Conservation (phyloP, 495 filamentous ascomycete genomes). For the Xylaria curta region DNA sequence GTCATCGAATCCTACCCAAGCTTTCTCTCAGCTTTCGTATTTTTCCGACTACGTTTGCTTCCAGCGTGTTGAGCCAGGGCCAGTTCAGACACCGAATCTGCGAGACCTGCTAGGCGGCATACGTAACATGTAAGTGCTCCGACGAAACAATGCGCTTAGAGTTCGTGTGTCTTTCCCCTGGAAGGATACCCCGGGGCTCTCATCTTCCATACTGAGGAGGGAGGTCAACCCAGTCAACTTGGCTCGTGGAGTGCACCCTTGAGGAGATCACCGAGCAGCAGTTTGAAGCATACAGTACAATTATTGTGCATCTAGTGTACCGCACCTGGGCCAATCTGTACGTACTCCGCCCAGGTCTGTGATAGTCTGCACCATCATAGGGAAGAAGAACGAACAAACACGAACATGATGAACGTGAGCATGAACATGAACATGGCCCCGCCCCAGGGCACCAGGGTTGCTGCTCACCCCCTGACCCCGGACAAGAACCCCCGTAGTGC, state of each 20-base stretch:
- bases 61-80: not conserved
- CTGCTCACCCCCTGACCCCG: not conserved
- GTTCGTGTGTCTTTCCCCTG: constrained; percentile 2
- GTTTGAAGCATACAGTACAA: constrained; percentile 11
- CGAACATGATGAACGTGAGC: not conserved
- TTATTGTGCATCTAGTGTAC: not conserved
- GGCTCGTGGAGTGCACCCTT: constrained; percentile 11
- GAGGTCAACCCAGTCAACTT: not conserved
- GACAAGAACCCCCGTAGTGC: constrained; percentile 7
- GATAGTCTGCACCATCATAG: not conserved
- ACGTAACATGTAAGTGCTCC: not conserved
- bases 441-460: not conserved
- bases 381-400: not conserved
- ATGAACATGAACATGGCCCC: constrained; percentile 13
- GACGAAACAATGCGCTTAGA: constrained; percentile 4
- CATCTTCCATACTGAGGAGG: not conserved
- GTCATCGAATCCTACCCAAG: not conserved
- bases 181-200: not conserved
- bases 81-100: not conserved
- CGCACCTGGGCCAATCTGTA: not conserved
- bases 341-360: not conserved
- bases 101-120: not conserved
- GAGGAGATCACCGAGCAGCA: constrained; percentile 2
- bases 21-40: not conserved
- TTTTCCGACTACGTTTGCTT: not conserved